Evolutionary conservation across 2,329 filamentous ascomycete species (phyloP).

Genomic region (Alternaria viburni): DNA sequence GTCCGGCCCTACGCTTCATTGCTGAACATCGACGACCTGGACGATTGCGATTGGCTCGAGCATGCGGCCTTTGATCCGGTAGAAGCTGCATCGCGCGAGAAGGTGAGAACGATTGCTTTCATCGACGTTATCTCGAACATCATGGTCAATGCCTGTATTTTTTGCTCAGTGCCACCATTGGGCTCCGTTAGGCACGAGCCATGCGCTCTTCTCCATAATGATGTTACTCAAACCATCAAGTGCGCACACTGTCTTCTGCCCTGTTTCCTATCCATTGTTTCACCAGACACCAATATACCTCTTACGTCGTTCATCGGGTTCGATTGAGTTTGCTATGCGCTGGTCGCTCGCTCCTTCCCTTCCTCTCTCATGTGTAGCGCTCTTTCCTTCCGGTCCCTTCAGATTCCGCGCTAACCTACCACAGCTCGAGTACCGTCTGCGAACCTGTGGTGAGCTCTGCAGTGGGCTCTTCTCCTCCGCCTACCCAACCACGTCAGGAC

Average conservation of each 20-base stretch:
- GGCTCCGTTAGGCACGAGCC: constrained; percentile 18
- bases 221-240: constrained; percentile 9
- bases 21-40: constrained; percentile 70
- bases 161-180: constrained; percentile 16
- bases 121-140: neutral
- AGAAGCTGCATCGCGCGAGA: constrained; percentile 65
- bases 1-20: constrained; percentile 77
- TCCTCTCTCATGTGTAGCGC: constrained; percentile 4
- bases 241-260: neutral
- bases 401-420: constrained; percentile 9
- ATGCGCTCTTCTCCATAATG: constrained; percentile 20
- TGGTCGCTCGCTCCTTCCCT: neutral
- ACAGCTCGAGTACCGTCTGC: constrained; percentile 79
- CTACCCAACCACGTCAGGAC: constrained; percentile 56
- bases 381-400: neutral
- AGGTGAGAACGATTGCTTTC: constrained; percentile 56
- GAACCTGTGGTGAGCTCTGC: constrained; percentile 75
- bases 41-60: constrained; percentile 66
- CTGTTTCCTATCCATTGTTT: neutral
- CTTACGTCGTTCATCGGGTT: neutral
- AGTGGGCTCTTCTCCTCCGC: constrained; percentile 80
- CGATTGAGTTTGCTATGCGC: neutral
- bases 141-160: neutral
- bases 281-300: neutral
- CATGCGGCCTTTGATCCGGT: constrained; percentile 63